A percentile compares a stretch with the other conserved stretches of the same genome.
Conservation (phyloP, 805 yeast species). For the Yueomyces sp. region DNA sequence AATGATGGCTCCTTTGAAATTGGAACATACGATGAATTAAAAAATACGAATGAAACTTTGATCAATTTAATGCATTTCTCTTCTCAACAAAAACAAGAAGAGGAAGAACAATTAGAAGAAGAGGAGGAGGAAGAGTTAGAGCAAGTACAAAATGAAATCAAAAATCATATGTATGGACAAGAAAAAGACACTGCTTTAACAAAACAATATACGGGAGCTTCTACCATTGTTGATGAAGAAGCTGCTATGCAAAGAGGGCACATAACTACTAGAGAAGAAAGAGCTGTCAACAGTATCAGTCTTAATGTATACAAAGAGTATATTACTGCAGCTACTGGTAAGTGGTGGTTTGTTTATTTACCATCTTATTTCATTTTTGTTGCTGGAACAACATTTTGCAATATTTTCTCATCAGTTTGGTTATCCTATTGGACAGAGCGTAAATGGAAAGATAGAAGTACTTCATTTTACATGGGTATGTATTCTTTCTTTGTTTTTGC, state of each 20-base stretch:
- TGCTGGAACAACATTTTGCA: slow-evolving; percentile 18
- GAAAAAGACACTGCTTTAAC: slow-evolving; percentile 7
- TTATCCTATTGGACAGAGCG: slow-evolving; percentile 66
- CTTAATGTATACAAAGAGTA: slow-evolving; percentile 38
- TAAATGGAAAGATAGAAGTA: slow-evolving; percentile 33
- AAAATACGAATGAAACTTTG: slow-evolving; percentile 32
- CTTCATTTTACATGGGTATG: slow-evolving; percentile 63
- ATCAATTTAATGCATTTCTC: slow-evolving; percentile 37
- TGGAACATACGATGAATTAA: slow-evolving; percentile 48
- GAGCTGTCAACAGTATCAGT: slow-evolving; percentile 43
- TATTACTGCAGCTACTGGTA: slow-evolving; percentile 43
- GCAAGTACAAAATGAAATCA: slow-evolving; percentile 2
- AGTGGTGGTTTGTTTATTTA: slow-evolving; percentile 13
- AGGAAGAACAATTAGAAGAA: slow-evolving; percentile 20
- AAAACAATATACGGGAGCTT: slow-evolving; percentile 9
- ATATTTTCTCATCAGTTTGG: slow-evolving; percentile 38
- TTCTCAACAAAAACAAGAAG: slow-evolving; percentile 21
- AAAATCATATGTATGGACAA: slow-evolving; percentile 1
- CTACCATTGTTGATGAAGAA: slow-evolving; percentile 1
- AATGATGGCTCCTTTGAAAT: slow-evolving; percentile 47
- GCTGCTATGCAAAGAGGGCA: slow-evolving; percentile 17
- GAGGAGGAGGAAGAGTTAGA: slow-evolving; percentile 10
- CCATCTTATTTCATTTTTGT: slow-evolving; percentile 15
- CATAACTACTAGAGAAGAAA: slow-evolving; percentile 38
- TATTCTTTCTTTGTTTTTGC: slow-evolving; percentile 49